phyloP scores from a whole-genome alignment of 2,329 filamentous ascomycete species.

The Colletotrichum sp. region DNA sequence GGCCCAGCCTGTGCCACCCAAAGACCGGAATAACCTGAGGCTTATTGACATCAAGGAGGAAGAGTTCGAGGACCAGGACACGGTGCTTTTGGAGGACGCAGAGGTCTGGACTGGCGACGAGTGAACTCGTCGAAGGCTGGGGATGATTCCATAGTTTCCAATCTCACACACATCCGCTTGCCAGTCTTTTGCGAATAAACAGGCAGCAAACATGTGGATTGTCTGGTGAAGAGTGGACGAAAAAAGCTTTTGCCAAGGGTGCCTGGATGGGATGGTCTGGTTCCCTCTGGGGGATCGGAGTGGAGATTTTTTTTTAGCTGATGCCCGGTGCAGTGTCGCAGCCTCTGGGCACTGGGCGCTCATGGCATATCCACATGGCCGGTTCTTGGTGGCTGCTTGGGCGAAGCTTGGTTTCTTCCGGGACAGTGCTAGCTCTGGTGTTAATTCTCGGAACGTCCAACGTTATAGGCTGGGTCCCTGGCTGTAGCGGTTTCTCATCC shows the following conservation, averaged over 20 bases:
- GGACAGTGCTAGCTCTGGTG: not conserved
- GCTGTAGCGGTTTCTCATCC: not conserved
- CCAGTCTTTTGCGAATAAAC: not conserved
- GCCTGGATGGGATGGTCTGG: not conserved
- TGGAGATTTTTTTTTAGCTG: not conserved
- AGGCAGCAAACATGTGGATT: not conserved
- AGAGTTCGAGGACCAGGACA: slow-evolving; percentile 14
- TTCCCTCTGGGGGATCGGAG: not conserved
- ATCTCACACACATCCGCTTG: not conserved
- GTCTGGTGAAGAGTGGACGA: not conserved
- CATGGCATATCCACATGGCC: not conserved
- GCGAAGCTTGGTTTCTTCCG: not conserved
- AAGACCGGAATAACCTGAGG: slow-evolving; percentile 22
- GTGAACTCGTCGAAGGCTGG: not conserved
- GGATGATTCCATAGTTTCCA: not conserved
- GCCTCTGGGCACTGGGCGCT: not conserved
- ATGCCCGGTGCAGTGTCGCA: not conserved
- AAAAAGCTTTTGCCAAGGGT: slow-evolving; percentile 22
- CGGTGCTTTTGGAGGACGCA: not conserved
- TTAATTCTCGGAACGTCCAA: not conserved
- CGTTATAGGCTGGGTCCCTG: not conserved
- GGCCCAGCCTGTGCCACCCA: slow-evolving; percentile 68
- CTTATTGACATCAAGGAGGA: slow-evolving; percentile 18
- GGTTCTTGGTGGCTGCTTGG: not conserved
- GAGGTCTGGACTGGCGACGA: not conserved